Base-by-base conservation (phyloP, 2,329 filamentous ascomycete species). In the Verticillium zaregamsianum region DNA sequence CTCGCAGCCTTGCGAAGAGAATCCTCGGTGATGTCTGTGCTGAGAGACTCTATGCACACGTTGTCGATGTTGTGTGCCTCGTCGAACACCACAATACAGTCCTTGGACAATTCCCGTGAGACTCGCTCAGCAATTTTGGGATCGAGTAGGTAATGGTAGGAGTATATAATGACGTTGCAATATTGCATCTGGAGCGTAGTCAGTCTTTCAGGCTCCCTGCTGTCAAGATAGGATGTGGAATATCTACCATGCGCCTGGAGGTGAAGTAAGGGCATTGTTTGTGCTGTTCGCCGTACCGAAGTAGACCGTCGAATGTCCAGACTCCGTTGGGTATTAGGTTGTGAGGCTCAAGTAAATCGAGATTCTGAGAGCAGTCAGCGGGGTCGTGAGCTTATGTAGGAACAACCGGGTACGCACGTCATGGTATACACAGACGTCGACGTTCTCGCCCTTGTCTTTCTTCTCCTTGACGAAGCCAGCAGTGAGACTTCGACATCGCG, bases 51-150 rank as follows among this genome's bases (percentile, higher is more conserved):
- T 67, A 99, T 99, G 74, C 96, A 99, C 63, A 99, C 95, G 72
- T 99, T 99, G 82, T 99, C 95, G 68, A 99, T 99, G 72, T 99
- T 99, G 79, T 99, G 95, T 15, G 95, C 95, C 76, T 99, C 95
- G 71, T 99, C 95, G 67, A 99, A 99, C 3, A 99, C 95, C 23
- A 99, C 92, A 59, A 99, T 99, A 74, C 93, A 97, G 74, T 99
- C 96, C 69, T 97, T 97, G 0, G 95, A 97, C 12, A 99, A 86
- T 71, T 99, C 95, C 74, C 90, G 93, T 0, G 95, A 98, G 2
- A 98, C 93, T 62, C 94, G 79, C 72, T 99, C 95, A 14, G 95
- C 95, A 69, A 99, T 99, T 74, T 99, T 99, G 3, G 95, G 95
- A 70, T 99, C 96, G 17, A 99, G 86, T 3, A 99, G 86, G 72